Percentiles rank a stretch among this genome's conserved stretches.
Evolutionary conservation across 1,139 yeast species (phyloP).

Genomic region (Debaryomyces udenii): DNA sequence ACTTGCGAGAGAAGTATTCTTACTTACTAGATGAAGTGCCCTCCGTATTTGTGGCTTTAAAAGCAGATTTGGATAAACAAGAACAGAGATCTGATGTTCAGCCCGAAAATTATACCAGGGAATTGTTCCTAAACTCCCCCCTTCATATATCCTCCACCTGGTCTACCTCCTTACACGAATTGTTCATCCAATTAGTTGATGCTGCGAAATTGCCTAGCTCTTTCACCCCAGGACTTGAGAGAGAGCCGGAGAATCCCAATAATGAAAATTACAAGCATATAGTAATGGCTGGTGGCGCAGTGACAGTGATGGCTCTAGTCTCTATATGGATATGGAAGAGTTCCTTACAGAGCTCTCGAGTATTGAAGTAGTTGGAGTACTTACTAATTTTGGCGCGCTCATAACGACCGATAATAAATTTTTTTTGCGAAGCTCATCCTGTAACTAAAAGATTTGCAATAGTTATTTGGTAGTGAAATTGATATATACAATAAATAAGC

Average conservation of each 20-base stretch:
- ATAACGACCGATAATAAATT: conserved; percentile 3
- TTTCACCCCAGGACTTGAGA: conserved; percentile 81
- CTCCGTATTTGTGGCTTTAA: conserved; percentile 83
- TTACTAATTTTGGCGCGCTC: neutral
- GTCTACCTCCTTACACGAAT: conserved; percentile 83
- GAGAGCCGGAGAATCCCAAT: conserved; percentile 57
- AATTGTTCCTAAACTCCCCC: conserved; percentile 62
- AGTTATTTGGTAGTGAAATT: neutral
- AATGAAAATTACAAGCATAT: conserved; percentile 49
- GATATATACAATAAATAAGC: conserved; percentile 1
- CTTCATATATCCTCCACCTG: conserved; percentile 88
- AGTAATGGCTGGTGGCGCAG: conserved; percentile 67
- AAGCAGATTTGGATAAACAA: conserved; percentile 93
- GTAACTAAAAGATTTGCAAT: neutral
- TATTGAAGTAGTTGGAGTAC: conserved; percentile 1
- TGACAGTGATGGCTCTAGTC: conserved; percentile 62
- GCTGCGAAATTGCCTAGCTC: conserved; percentile 80
- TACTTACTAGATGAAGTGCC: conserved; percentile 68
- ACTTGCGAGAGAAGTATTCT: conserved; percentile 61
- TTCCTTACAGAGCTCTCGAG: conserved; percentile 31
- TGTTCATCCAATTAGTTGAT: conserved; percentile 84
- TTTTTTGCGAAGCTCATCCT: conserved; percentile 12
- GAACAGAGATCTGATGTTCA: conserved; percentile 85
- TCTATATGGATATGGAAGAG: conserved; percentile 65
- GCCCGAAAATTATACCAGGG: conserved; percentile 84